Conservation (phyloP, 2,329 filamentous ascomycete species). For the Talaromyces sp. region DNA sequence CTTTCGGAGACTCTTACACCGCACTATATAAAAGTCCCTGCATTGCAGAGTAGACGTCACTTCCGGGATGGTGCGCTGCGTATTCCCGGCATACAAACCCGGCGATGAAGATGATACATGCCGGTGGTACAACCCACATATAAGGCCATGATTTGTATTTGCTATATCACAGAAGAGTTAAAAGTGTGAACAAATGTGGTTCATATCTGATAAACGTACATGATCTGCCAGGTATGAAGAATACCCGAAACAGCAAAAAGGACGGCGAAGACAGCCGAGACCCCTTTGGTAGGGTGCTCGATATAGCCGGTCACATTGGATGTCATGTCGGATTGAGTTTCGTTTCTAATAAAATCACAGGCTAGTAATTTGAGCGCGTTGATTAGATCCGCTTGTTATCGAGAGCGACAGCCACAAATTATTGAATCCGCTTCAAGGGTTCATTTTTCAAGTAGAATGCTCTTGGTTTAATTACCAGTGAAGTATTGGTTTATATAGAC, state of each 20-base stretch:
- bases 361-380: not conserved
- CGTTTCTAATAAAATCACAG: not conserved
- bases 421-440: not conserved
- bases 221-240: slow-evolving; percentile 15
- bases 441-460: not conserved
- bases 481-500: not conserved
- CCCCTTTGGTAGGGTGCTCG: slow-evolving; percentile 5
- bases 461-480: not conserved
- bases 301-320: slow-evolving; percentile 8
- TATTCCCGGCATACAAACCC: slow-evolving; percentile 17
- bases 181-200: not conserved
- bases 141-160: slow-evolving; percentile 11
- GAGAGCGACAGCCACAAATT: not conserved
- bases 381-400: not conserved
- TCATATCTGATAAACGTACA: slow-evolving; percentile 1
- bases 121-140: slow-evolving; percentile 13
- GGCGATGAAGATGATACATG: slow-evolving; percentile 13
- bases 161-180: not conserved
- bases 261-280: slow-evolving; percentile 13
- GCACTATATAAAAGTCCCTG: not conserved
- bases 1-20: not conserved
- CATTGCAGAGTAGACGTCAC: slow-evolving; percentile 13
- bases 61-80: slow-evolving; percentile 4
- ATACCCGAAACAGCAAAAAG: slow-evolving; percentile 12
- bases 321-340: not conserved